Conservation (phyloP, 2,329 filamentous ascomycete genomes). For the Pseudophaeomoniella oleicola region DNA sequence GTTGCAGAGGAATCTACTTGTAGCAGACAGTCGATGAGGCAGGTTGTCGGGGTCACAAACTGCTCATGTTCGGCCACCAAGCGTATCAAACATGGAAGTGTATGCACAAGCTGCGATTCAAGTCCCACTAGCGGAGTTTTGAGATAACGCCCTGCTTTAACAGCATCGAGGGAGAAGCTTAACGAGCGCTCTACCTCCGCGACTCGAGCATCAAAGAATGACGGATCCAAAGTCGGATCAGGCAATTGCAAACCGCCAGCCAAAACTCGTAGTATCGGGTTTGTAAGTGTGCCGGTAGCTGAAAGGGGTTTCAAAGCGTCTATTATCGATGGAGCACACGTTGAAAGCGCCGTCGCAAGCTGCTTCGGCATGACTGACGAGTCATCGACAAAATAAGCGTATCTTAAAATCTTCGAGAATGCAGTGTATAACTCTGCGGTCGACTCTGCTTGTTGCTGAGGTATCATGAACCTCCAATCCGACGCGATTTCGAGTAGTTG, state of each 20-base stretch:
- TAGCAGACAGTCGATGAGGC: constrained; percentile 59
- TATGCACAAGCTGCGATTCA: constrained; percentile 26
- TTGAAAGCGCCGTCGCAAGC: constrained; percentile 50
- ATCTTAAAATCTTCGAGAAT: constrained; percentile 57
- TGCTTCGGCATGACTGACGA: constrained; percentile 25
- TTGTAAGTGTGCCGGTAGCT: constrained; percentile 56
- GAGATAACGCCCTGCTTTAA: constrained; percentile 54
- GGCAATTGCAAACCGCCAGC: constrained; percentile 45
- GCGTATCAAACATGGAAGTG: constrained; percentile 52
- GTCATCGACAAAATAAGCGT: constrained; percentile 62
- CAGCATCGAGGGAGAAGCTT: constrained; percentile 50
- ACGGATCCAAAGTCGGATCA: constrained; percentile 46
- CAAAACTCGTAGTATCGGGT: constrained; percentile 60
- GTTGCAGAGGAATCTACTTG: constrained; percentile 48
- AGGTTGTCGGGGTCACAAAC: constrained; percentile 52
- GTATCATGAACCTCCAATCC: constrained; percentile 67
- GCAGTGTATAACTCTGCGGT: constrained; percentile 52
- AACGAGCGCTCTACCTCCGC: constrained; percentile 50
- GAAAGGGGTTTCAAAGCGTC: constrained; percentile 61
- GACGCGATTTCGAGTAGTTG: constrained; percentile 76
- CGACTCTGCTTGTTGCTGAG: constrained; percentile 54
- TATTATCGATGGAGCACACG: constrained; percentile 61
- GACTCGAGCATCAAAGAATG: constrained; percentile 40
- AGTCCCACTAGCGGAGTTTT: constrained; percentile 50
- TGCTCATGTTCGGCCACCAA: constrained; percentile 56